Evolutionary conservation across 2,329 filamentous ascomycete genomes (phyloP), one percentile per base, ranked within the genome.

Genomic region (Hypocreales sp.): DNA sequence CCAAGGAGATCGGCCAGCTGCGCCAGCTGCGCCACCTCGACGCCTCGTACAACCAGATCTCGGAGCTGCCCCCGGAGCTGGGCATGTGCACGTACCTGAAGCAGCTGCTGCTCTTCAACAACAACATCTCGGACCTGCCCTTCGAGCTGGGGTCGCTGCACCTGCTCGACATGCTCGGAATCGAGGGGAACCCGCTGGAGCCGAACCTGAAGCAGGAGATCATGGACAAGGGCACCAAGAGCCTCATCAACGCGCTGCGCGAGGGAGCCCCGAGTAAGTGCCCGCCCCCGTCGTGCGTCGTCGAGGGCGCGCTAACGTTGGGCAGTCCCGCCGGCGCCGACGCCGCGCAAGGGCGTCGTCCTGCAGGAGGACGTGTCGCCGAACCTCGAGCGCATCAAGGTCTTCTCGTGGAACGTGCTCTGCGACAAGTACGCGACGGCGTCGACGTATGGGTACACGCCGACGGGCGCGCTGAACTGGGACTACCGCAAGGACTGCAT

Each of bases 41-140:
- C 51, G 66, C 86, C 4, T 95, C 90, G 0, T 74, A 78, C 56
- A 98, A 98, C 51, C 72, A 87, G 35, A 64, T 98, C 33, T 67
- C 67, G 7, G 73, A 79, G 37, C 61, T 98, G 4, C 90, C 90
- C 1, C 70, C 80, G 14, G 87, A 98, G 58, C 72, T 98, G 34
- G 90, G 90, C 46, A 98, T 95, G 87, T 82, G 93, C 42, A 90
- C 86, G 16, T 90, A 86, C 40, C 61, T 98, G 30, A 84, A 82
- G 54, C 75, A 80, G 38, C 64, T 98, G 5, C 61, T 86, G 16
- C 62, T 94, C 3, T 94, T 93, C 50, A 84, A 93, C 57, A 98
- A 98, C 51, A 68, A 80, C 35, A 77, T 98, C 29, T 71, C 72
- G 34, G 75, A 72, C 14, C 62, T 98, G 15, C 90, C 90, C 1